Evolutionary conservation across 371 early-diverging fungal genomes (phyloP).

Genomic region (Circinella minor): DNA sequence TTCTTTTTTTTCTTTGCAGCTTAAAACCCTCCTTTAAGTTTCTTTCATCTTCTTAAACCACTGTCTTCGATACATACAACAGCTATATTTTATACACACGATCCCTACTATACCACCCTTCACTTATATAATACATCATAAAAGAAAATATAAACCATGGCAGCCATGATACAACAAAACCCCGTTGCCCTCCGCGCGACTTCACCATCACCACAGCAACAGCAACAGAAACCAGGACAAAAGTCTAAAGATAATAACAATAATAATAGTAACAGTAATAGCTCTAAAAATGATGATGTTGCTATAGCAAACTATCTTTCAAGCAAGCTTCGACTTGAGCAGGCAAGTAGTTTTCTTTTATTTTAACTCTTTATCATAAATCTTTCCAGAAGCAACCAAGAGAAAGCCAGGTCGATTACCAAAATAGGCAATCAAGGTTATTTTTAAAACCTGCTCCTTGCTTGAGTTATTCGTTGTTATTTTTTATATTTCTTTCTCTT

Average conservation of each 20-base stretch:
- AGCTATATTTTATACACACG: neutral
- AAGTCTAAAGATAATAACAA: conserved; percentile 4
- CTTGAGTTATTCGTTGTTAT: conserved; percentile 13
- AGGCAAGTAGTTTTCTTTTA: conserved; percentile 19
- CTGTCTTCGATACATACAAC: too few relatives aligned
- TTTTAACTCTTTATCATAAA: neutral
- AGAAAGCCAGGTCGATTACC: conserved; percentile 15
- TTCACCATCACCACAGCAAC: conserved; percentile 1
- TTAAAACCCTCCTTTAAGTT: neutral
- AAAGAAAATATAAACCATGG: conserved; percentile 15
- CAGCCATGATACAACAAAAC: conserved; percentile 24
- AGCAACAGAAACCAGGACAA: conserved; percentile 2
- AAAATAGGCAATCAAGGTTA: conserved; percentile 16
- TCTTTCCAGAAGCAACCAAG: conserved; percentile 16
- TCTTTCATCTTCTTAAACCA: neutral
- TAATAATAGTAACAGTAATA: conserved; percentile 7
- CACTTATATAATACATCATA: neutral
- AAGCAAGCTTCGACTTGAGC: conserved; percentile 29
- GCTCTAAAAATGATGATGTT: conserved; percentile 20
- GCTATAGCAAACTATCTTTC: conserved; percentile 28
- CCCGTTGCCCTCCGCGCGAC: conserved; percentile 14
- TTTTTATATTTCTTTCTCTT: conserved; percentile 10
- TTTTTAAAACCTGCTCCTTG: conserved; percentile 20
- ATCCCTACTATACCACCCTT: conserved; percentile 1
- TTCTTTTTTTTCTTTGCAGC: neutral